Base-by-base conservation (phyloP, 345 rosid genomes). In the Psidium friedrichsthalianum region DNA sequence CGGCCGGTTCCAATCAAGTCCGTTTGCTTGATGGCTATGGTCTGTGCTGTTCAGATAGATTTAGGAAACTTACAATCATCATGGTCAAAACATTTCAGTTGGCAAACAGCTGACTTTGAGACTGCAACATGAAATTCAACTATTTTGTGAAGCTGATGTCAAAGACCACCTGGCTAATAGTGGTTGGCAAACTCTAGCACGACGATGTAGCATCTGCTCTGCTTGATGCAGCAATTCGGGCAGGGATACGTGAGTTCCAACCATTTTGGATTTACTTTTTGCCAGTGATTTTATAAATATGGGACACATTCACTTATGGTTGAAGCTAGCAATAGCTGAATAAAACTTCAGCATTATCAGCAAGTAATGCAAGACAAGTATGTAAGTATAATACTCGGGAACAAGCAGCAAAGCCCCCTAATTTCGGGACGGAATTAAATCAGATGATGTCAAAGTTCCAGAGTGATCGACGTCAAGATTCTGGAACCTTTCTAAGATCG, bases 401-500 rank as follows among this genome's bases (percentile, higher is more conserved):
- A 36, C 36, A 36, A 36, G 36, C 36, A 36, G 36, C 36, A 36
- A 36, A 36, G 36, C 36, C 36, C 36, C 36, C 36, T 36, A 36
- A 69, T 55, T 47, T 69, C 82, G 42, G 18, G 57, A 54, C 78
- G 56, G 83, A 49, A 32, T 29, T 74, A 86, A 22, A 56, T 92
- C 94, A 1, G 89, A 55, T 51, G 87, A 84, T 20, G 93, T 90
- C 85, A 94, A 87, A 54, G 91, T 89, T 84, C 93, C 92, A 5
- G 93, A 90, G 5, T 89, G 90, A 87, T 93, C 93, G 32, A 76
- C 84, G 78, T 92, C 95, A 32, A 91, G 93, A 18, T 74, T 81
- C 85, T 64, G 82, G 86, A 94, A 91, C 84, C 88, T 89, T 85
- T 92, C 93, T 90, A 87, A 74, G 83, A 87, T 83, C 2, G 88